Base-by-base conservation (phyloP, 768 basidiomycete genomes). In the Tricholoma terreum region DNA sequence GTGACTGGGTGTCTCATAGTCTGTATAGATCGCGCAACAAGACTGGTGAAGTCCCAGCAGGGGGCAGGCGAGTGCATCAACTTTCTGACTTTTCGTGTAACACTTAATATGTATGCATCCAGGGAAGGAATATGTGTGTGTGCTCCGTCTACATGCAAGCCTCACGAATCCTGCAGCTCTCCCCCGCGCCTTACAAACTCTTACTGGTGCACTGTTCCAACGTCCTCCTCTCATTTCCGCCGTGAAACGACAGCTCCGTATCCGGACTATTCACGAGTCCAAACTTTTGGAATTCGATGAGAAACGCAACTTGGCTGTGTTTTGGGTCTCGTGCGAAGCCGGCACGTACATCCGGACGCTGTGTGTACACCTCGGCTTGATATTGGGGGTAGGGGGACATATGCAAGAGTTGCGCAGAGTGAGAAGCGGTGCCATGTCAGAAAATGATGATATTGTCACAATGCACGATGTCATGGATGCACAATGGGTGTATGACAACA, bases 401-500 rank as follows among this genome's bases (percentile, higher is more conserved):
- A 99, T 99, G 97, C 96, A 99, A 76, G 97, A 99, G 72, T 81
- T 99, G 57, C 82, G 97, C 65, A 79, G 97, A 65, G 96, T 98
- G 12, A 79, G 97, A 62, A 92, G 89, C 69, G 97, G 97, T 66
- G 96, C 95, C 50, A 88, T 98, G 84, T 92, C 90, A 50, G 97
- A 99, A 77, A 94, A 92, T 69, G 96, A 98, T 69, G 94, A 94
- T 64, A 94, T 98, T 67, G 97, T 98, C 58, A 95, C 96, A 19
- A 99, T 99, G 97, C 97, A 99, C 75, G 97, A 99, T 70, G 96
- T 99, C 27, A 76, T 99, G 75, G 97, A 99, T 72, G 97, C 97
- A 11, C 97, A 98, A 67, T 99, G 96, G 95, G 73, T 89, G 69
- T 98, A 96, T 71, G 97, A 99, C 71, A 98, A 96, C 72, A 97